Evolutionary conservation across 805 yeast species (phyloP), one percentile per base, ranked within the genome.

Genomic region (Teunomyces cretensis): DNA sequence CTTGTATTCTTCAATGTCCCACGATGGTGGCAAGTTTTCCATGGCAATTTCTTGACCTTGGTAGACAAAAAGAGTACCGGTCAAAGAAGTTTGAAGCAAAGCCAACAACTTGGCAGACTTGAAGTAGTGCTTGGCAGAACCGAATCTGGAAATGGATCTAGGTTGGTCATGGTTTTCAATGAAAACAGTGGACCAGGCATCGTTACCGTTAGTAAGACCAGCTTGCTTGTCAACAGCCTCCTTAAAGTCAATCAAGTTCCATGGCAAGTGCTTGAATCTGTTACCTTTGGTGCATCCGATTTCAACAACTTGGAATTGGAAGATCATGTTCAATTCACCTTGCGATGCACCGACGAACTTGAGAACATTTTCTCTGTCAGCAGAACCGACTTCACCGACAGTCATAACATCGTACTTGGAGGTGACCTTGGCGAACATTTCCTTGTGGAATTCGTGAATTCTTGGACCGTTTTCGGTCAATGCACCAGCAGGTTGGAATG

Each of bases 31-130:
- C 26, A 78, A 60, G 55, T 80, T 80, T 43, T 71, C 70, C 76
- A 74, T 75, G 28, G 81, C 84, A 48, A 80, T 64, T 53, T 80
- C 85, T 58, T 80, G 85, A 42, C 84, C 85, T 60, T 80, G 84
- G 61, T 79, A 80, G 32, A 80, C 62, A 61, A 68, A 80, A 43
- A 78, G 59, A 11, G 84, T 78, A 40, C 85, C 84, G 24, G 79
- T 73, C 51, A 78, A 67, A 11, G 80, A 55, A 9, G 68, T 44
- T 49, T 74, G 71, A 55, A 80, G 58, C 39, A 74, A 49, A 13
- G 80, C 68, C 49, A 80, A 56, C 56, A 78, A 59, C 61, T 80
- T 80, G 24, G 80, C 79, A 24, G 79, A 68, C 45, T 57, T 53
- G 9, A 51, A 51, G 44, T 37, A 58, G 54, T 44, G 57, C 36